Base-by-base conservation (phyloP, 2,329 filamentous ascomycete genomes). In the Cryphonectria parasitica region DNA sequence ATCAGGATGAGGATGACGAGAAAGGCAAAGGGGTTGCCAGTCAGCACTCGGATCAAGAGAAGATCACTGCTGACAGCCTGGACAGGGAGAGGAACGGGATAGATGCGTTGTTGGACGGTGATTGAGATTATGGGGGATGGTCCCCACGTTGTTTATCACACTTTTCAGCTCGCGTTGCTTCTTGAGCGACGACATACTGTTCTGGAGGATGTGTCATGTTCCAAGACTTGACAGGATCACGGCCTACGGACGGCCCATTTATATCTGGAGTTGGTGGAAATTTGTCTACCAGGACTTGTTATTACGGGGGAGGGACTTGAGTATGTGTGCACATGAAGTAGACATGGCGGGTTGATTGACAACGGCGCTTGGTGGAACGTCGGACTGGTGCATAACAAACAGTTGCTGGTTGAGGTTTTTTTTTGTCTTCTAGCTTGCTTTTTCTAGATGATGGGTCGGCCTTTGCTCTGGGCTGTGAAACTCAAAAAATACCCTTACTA, bases 21-120 rank as follows among this genome's bases (percentile, higher is more conserved):
- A 80, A 78, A 69, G 79, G 79, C 73, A 80, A 80, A 61, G 66
- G 56, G 11, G 31, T 41, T n/a, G 60, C 64, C 13, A 45, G 39
- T 43, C 61, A 71, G 65, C 58, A n/a, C 34, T 13, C 34, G 8
- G 34, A n/a, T 17, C 52, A 64, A 25, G 69, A 73, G 39, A 70
- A 63, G 31, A 71, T 83, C 64, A 84, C 82, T 45, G 79, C 82
- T 31, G 83, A 81, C 64, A 82, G 81, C 36, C 75, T 84, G 52
- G 83, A 84, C 74, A 82, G 76, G 68, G 83, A 85, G 77, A 79
- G 83, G 56, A 84, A 84, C 68, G 83, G 80, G n/a, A 78, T 84
- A 74, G 83, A 85, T 68, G 82, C 83, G 19, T 77, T 84, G 72
- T 75, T 84, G 70, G 83, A 84, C 67, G 80, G 81, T 49, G 83